phyloP scores from a whole-genome alignment of 139 green algal species.

The Haematococcus sp. region DNA sequence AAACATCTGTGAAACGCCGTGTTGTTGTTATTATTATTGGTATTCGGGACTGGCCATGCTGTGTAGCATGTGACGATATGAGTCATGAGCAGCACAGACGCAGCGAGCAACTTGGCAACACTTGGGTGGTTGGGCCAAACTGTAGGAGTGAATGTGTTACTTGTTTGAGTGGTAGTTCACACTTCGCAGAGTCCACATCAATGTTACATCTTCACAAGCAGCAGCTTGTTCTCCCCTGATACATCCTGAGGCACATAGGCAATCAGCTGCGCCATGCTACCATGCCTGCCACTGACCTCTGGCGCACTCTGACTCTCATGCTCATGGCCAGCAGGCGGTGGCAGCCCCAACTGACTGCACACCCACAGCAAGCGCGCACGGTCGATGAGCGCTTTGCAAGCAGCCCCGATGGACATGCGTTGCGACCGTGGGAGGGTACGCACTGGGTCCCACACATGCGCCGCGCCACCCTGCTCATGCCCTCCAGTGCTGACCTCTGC shows the following conservation, averaged over 20 bases:
- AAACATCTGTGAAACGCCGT: too few relatives aligned
- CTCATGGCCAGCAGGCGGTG: not conserved
- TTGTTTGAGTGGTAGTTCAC: too few relatives aligned
- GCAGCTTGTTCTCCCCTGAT: not conserved
- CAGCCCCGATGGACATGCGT: slow-evolving; percentile 50
- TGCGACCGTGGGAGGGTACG: slow-evolving; percentile 12
- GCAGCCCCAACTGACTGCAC: slow-evolving; percentile 8
- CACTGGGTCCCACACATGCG: slow-evolving; percentile 18
- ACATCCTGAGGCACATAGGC: slow-evolving; percentile 1
- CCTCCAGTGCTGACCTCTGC: not conserved
- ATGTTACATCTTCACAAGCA: slow-evolving; percentile 1
- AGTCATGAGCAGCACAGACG: too few relatives aligned
- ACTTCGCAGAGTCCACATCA: too few relatives aligned
- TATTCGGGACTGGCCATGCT: too few relatives aligned
- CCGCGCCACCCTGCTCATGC: not conserved
- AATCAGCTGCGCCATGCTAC: not conserved
- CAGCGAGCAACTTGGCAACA: too few relatives aligned
- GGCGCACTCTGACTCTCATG: not conserved
- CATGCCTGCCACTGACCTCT: not conserved
- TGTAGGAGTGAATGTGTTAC: too few relatives aligned
- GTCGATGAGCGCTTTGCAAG: slow-evolving; percentile 76
- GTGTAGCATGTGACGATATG: too few relatives aligned
- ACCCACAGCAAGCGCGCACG: slow-evolving; percentile 58
- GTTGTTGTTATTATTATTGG: too few relatives aligned
- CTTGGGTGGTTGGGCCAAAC: too few relatives aligned